These are phyloP conservation scores for Vigna trinervia DNA, from an alignment of 306 rosid species.

Conservation along the genomic window DNA sequence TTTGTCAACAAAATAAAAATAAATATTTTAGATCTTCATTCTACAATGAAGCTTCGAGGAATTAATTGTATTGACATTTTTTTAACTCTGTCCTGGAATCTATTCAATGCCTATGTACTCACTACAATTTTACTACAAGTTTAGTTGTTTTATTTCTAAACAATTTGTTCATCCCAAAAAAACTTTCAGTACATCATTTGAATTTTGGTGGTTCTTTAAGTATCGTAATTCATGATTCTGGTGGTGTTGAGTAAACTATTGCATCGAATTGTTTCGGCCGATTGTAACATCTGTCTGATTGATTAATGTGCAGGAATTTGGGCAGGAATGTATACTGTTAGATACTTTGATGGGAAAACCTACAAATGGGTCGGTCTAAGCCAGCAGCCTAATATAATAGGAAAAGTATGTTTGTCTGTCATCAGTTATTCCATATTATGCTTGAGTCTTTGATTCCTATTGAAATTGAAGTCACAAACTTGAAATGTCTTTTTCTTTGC, in stretches of 20 bases:
- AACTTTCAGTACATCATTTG: not conserved
- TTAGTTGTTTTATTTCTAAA: not conserved
- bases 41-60: no score
- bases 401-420: conserved; percentile 65
- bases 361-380: conserved; percentile 99
- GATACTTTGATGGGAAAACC: conserved; percentile 97
- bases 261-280: conserved; percentile 7
- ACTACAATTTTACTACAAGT: not conserved
- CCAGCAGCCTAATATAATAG: conserved; percentile 95
- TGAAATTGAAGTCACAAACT: not conserved
- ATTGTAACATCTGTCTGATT: conserved; percentile 37
- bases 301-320: conserved; percentile 78
- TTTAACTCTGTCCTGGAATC: conserved; percentile 4
- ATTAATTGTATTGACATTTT: not conserved
- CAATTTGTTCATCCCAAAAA: not conserved
- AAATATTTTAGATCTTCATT: not conserved
- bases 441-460: conserved; percentile 22
- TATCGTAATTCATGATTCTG: not conserved
- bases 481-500: not conserved
- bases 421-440: not conserved
- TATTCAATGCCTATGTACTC: conserved; percentile 23
- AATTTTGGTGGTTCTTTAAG: not conserved
- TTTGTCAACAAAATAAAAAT: not conserved
- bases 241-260: not conserved
- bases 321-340: conserved; percentile 99